Conservation (phyloP, 768 basidiomycete species). For the Panellus pusillus region DNA sequence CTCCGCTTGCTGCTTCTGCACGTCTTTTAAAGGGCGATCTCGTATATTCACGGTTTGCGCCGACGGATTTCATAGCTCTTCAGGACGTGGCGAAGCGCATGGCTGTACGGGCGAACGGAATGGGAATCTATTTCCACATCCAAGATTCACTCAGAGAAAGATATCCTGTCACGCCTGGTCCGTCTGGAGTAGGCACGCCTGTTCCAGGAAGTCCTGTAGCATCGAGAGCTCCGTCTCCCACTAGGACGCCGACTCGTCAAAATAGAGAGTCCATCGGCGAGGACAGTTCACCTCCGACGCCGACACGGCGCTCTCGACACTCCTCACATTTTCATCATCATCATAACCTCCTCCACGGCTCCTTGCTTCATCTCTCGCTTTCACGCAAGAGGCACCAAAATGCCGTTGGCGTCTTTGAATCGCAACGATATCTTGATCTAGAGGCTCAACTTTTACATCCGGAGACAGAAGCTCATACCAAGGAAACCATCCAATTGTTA, state of each 20-base stretch:
- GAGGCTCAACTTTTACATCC: slow-evolving; percentile 59
- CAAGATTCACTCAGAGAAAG: slow-evolving; percentile 61
- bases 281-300: slow-evolving; percentile 11
- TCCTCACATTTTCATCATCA: slow-evolving; percentile 31
- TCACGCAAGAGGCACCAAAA: slow-evolving; percentile 41
- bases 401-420: slow-evolving; percentile 74
- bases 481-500: slow-evolving; percentile 45
- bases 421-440: slow-evolving; percentile 66
- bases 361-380: slow-evolving; percentile 39
- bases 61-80: slow-evolving; percentile 52
- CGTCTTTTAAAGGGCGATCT: slow-evolving; percentile 61
- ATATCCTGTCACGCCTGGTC: slow-evolving; percentile 51
- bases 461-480: slow-evolving; percentile 41
- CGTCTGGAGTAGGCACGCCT: slow-evolving; percentile 38
- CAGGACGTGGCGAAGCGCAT: slow-evolving; percentile 51
- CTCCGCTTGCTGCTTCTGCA: slow-evolving; percentile 50
- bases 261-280: not conserved
- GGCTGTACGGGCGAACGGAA: slow-evolving; percentile 59
- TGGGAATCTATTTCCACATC: slow-evolving; percentile 61
- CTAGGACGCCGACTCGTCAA: slow-evolving; percentile 7
- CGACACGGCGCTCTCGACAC: slow-evolving; percentile 19
- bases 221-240: slow-evolving; percentile 33
- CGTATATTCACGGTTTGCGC: slow-evolving; percentile 58
- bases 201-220: slow-evolving; percentile 29
- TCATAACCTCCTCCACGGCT: slow-evolving; percentile 37